Evolutionary conservation across 2,329 filamentous ascomycete genomes (phyloP), one percentile per base, ranked within the genome.

Genomic region (Colletotrichum liriopes): DNA sequence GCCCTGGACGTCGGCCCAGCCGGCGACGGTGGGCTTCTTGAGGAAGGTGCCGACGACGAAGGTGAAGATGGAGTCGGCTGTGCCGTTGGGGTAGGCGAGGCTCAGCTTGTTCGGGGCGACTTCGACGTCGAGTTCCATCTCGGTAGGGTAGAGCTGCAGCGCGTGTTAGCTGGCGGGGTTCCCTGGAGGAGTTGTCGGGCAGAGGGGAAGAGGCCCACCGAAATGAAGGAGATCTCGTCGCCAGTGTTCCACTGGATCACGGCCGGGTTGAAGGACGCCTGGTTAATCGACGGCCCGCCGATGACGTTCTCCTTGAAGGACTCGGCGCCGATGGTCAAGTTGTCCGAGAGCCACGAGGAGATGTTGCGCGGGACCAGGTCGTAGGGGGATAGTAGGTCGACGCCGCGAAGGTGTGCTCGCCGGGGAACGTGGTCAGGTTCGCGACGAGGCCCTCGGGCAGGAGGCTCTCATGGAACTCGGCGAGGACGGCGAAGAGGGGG

Each of bases 291-390:
- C 6, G 87, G 86, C 0, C 90, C 90, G 12, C 90, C 90, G 7
- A 91, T 78, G 1, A 85, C 84, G 52, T 83, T 86, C 77, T 91
- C 86, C 16, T 87, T 83, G 74, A 89, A 90, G 0, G 88, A 87
- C 76, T 90, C 86, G 0, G 87, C 88, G 47, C 90, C 90, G 72
- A 92, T 91, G 11, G 86, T 90, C 14, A 92, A 80, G 32, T 87
- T 85, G 3, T 84, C 78, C 0, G 87, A 87, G 0, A 92, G 75
- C 88, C 88, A 92, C 14, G 88, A 84, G 0, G 87, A 87, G 72
- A 91, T 88, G 75, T 92, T 91, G 23, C 90, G 85, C 0, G 86
- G 84, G 20, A 84, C 84, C 1, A 82, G 82, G 76, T 92, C 90
- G 61, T 85, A 90, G 0, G 90, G 0, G 89, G 89, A 1, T 88